Base-by-base conservation (phyloP, 1,284 basidiomycete genomes). In the Ceratobasidium theobromae region DNA sequence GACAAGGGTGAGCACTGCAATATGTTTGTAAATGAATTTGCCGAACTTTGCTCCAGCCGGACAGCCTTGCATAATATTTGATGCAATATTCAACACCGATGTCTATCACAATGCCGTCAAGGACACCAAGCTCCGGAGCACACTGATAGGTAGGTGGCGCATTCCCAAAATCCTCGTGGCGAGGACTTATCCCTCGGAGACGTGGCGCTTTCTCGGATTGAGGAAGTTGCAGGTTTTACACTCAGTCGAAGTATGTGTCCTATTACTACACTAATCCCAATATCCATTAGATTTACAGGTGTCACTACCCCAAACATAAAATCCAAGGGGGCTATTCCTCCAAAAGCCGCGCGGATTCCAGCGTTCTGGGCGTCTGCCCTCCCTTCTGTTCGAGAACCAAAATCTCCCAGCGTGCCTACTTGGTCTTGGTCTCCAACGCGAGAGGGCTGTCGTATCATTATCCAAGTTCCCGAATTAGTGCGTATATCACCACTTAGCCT, bases 1-100 rank as follows among this genome's bases (percentile, higher is more conserved):
- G 89, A 91, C 76, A 91, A 89, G 84, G 83, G 88, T 87, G 45
- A 67, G 78, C 51, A n/a, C 28, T 68, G 64, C 25, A 43, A 30
- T 28, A 40, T 27, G 33, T 41, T 25, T 66, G 43, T 35, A 27
- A 51, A 30, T 27, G 33, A 38, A 54, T 71, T 14, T 45, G 33
- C 21, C 70, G 6, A 66, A 58, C 35, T 38, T 16, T 69, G 38
- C 23, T 16, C 43, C 69, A 90, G 88, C 85, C 69, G 89, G 89
- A 9, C 86, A 85, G 49, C 77, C 82, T 0, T 81, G 84, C 1
- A 74, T 87, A 45, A 86, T 90, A 3, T 86, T 91, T 70, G 89
- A 91, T 73, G 84, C 84, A 70, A 78, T 90, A 1, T 86, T 84
- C 74, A 81, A 87, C 71, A 71, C 79, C 0, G 77, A 81, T 1